Evolutionary conservation across 2,329 filamentous ascomycete species (phyloP).

Genomic region (Botrytis pseudocinerea): DNA sequence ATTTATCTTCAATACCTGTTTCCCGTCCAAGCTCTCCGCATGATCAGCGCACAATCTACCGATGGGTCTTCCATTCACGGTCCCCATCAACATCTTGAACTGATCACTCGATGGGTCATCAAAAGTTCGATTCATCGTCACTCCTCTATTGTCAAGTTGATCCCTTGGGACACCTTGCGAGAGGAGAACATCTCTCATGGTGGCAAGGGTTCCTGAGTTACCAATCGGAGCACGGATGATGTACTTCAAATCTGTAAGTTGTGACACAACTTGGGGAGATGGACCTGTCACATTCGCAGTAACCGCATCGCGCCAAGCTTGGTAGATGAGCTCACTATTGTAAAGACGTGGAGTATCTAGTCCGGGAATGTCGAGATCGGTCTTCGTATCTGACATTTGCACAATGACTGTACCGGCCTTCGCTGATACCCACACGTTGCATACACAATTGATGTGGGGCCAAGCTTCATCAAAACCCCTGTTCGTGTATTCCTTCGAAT

Average conservation of each 20-base stretch:
- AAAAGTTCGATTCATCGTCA: background rate
- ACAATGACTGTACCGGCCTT: background rate
- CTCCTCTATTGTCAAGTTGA: too few species aligned
- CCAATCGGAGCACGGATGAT: background rate
- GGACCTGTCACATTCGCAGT: background rate
- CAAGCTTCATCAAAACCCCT: background rate
- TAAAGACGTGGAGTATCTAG: background rate
- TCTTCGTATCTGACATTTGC: background rate
- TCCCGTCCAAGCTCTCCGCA: background rate
- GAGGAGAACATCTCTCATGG: background rate
- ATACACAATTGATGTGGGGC: background rate
- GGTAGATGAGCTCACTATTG: conserved; percentile 4
- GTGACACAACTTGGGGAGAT: background rate
- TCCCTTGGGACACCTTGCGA: background rate
- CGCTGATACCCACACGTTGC: background rate
- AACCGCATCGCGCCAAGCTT: conserved; percentile 7
- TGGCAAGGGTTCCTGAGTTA: background rate
- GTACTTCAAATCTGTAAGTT: background rate
- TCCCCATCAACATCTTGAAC: background rate
- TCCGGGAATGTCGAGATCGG: background rate
- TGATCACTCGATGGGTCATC: background rate
- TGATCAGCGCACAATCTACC: background rate
- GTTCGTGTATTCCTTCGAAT: background rate
- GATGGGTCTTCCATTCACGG: background rate
- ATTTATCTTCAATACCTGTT: background rate